Evolutionary conservation across 768 basidiomycete genomes (phyloP), one percentile per base, ranked within the genome.

Genomic region (Kwoniella newhampshirensis): DNA sequence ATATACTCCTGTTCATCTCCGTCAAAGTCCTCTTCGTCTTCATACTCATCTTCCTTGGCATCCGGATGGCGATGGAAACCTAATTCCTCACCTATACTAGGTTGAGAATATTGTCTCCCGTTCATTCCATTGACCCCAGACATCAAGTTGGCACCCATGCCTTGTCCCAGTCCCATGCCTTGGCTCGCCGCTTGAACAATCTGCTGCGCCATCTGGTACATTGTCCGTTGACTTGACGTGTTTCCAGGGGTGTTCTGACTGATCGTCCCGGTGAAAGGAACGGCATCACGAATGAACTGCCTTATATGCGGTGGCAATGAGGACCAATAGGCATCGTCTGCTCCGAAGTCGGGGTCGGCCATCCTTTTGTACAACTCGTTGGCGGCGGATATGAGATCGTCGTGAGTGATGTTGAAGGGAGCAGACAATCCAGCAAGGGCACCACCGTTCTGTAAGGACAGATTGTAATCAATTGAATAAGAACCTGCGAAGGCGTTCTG

Each of bases 171-270:
- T 13, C 74, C 66, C 66, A 71, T 73, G 4, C 69, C 71, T 23
- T 71, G 68, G 49, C 73, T 73, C 4, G 75, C 75, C 26, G 74
- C 75, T 39, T 57, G 64, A 20, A 77, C 75, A 28, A 86, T 84
- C 75, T 84, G 84, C 64, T 86, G 85, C 32, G 86, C 86, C 60
- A 85, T 82, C 50, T 83, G 80, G 67, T 85, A 84, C 84, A 86
- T 84, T 7, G 83, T 82, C 76, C 82, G 80, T 54, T 83, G 81
- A 79, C 84, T 80, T 53, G 71, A 66, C 43, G 76, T 72, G 62
- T 68, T 67, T 62, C 71, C 58, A 62, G 70, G 76, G 78, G 71
- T 52, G 58, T 72, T 48, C 45, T 53, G 37, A 55, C 58, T 23
- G 61, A 60, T 48, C 54, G 62, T n/a, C 46, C 75, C 75, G 26